Percentiles rank a stretch among this genome's conserved stretches.
These are phyloP conservation scores for Daldinia concentrica DNA, from an alignment of 495 filamentous ascomycete genomes.

Conservation along the genomic window DNA sequence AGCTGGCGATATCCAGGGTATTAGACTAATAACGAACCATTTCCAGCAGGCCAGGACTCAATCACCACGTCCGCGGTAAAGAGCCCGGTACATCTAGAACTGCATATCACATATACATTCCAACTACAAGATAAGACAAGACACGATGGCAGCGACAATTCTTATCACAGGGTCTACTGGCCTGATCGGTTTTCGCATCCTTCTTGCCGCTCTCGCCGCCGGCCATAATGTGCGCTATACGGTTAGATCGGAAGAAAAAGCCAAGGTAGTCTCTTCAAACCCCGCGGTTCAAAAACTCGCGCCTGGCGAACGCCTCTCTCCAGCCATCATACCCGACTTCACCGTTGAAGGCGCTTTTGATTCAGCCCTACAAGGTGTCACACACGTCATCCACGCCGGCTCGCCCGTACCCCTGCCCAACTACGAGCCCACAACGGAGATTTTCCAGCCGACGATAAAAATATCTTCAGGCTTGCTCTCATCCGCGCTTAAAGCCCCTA, in stretches of 20 bases:
- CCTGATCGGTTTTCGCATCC: conserved; percentile 48
- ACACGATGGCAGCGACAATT: conserved; percentile 35
- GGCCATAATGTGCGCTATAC: conserved; percentile 52
- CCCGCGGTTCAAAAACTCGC: conserved; percentile 40
- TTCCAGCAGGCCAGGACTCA: background rate
- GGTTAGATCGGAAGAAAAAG: conserved; percentile 46
- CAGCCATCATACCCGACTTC: background rate
- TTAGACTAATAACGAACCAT: background rate
- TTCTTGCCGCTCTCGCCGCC: conserved; percentile 44
- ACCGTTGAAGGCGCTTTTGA: background rate
- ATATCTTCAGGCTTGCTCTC: background rate
- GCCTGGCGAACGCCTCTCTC: conserved; percentile 16
- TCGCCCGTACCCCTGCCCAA: background rate
- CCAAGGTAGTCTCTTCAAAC: conserved; percentile 38
- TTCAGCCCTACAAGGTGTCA: background rate
- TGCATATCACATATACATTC: background rate
- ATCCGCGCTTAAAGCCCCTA: background rate
- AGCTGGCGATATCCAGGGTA: background rate
- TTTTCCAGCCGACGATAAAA: background rate
- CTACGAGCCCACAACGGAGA: background rate
- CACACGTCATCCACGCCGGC: background rate
- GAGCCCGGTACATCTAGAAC: too few species aligned
- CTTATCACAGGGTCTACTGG: conserved; percentile 53
- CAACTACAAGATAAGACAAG: background rate
- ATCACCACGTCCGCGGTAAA: background rate